These are phyloP conservation scores for Collybiopsis luxurians DNA, from an alignment of 768 basidiomycete species.

Conservation along the genomic window DNA sequence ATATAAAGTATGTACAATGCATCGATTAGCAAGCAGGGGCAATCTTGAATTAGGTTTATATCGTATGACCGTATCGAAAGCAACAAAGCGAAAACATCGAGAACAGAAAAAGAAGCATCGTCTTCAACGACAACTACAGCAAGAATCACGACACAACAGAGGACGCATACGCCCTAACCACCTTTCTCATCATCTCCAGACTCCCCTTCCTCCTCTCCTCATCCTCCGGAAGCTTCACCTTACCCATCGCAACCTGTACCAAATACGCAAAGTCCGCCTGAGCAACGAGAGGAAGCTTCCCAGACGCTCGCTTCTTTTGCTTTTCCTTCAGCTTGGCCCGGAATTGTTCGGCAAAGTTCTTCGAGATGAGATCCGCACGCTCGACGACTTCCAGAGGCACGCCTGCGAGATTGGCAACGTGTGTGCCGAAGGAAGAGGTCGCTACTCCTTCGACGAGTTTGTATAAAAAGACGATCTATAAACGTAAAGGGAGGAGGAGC, in stretches of 20 bases:
- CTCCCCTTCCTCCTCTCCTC: constrained; percentile 50
- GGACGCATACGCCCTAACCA: constrained; percentile 12
- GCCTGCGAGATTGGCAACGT: constrained; percentile 93
- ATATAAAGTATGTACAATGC: no score
- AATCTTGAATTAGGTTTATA: no score
- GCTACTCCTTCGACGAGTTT: constrained; percentile 90
- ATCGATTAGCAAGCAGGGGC: no score
- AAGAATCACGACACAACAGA: no score
- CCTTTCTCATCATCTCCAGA: constrained; percentile 49
- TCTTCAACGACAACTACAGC: no score
- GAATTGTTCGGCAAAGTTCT: constrained; percentile 86
- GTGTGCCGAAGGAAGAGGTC: constrained; percentile 86
- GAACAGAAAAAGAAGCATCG: no score
- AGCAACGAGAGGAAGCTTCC: constrained; percentile 69
- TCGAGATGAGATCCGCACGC: constrained; percentile 85
- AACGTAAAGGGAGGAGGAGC: background rate
- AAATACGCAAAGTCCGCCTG: constrained; percentile 93
- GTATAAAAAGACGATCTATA: constrained; percentile 88
- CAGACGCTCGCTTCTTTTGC: constrained; percentile 48
- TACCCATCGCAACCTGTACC: constrained; percentile 55
- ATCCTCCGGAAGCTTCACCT: constrained; percentile 50
- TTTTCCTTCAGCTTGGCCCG: constrained; percentile 72
- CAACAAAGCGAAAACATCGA: no score
- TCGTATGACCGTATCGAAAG: no score
- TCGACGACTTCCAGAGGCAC: constrained; percentile 83